Base-by-base conservation (phyloP, 2,329 filamentous ascomycete species). In the Arthrobotrys conoides region DNA sequence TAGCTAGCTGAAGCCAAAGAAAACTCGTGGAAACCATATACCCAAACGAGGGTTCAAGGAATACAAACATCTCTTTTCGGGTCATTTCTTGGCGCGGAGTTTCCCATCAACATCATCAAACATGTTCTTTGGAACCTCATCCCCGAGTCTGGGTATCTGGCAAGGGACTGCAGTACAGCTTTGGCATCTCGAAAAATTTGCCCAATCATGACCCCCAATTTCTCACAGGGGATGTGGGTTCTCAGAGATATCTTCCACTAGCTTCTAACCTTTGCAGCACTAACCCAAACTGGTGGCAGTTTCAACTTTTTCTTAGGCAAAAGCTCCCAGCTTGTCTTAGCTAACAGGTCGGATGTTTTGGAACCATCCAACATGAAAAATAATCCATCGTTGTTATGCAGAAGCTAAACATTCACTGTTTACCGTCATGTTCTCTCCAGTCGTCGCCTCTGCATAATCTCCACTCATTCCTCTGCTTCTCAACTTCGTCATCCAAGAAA, bases 271-370 rank as follows among this genome's bases (percentile, higher is more conserved):
- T 49, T 51, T 46, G 36, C n/a, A 20, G 61, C 61, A 68, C 73
- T 77, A 77, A 63, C 55, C 73, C 67, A 3, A 59, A 67, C 59
- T 71, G 41, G 72, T 61, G 38, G 38, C 14, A 53, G 68, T 77
- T 77, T 77, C 61, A 65, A 49, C 59, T 71, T 72, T 49, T 63
- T 53, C 33, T 71, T 55, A 48, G 16, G 46, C 61, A 63, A 61
- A 61, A 71, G 65, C 65, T 51, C 57, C 46, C 69, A 77, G 75
- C 75, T 69, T 72, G 61, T 64, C 65, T 68, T 59, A 78, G 68
- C 75, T 78, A 57, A 71, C 64, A 63, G 63, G 61, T 57, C 61
- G 53, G 68, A 72, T 78, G 68, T 78, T 78, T 68, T 61, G 46
- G 68, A 68, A 63, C 63, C 49, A 69, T 57, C 73, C 51, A 64